These are phyloP conservation scores for Globisporangium echinulatum DNA, from an alignment of 352 stramenopile genomes.

Conservation along the genomic window DNA sequence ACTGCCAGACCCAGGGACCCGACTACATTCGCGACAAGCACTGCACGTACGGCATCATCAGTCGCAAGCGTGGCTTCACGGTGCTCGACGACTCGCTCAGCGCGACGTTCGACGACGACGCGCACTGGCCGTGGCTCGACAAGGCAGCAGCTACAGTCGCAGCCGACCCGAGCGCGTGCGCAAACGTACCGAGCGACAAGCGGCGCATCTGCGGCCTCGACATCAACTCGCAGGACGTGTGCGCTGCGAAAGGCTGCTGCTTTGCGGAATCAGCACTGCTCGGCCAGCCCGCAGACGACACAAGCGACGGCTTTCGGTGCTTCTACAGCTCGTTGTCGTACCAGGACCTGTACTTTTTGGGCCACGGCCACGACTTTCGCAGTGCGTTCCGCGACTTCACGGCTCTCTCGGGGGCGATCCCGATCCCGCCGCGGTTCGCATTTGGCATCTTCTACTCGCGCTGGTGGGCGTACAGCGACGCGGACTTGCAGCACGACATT, in stretches of 20 bases:
- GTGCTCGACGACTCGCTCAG: constrained; percentile 31
- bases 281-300: not conserved
- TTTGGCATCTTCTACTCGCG: constrained; percentile 47
- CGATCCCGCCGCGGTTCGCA: constrained; percentile 23
- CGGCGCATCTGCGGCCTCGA: constrained; percentile 21
- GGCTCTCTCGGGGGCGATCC: constrained; percentile 22
- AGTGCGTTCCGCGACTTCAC: constrained; percentile 36
- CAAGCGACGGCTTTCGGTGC: constrained; percentile 17
- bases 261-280: constrained; percentile 9
- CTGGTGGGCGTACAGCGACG: constrained; percentile 40
- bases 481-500: constrained; percentile 26
- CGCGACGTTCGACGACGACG: constrained; percentile 17
- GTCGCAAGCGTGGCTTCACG: constrained; percentile 21
- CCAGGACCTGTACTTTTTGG: constrained; percentile 46
- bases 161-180: constrained; percentile 4
- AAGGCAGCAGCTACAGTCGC: not conserved
- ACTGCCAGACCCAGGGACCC: constrained; percentile 20
- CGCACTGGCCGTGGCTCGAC: constrained; percentile 21
- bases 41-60: constrained; percentile 35
- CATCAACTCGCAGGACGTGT: constrained; percentile 13
- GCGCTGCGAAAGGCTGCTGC: constrained; percentile 24
- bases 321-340: constrained; percentile 26
- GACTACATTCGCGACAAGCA: constrained; percentile 27
- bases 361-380: constrained; percentile 33
- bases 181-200: constrained; percentile 11